Percentiles rank a stretch among this genome's conserved stretches.
These are phyloP conservation scores for Aspergillus leporis DNA, from an alignment of 495 filamentous ascomycete genomes.

Conservation along the genomic window DNA sequence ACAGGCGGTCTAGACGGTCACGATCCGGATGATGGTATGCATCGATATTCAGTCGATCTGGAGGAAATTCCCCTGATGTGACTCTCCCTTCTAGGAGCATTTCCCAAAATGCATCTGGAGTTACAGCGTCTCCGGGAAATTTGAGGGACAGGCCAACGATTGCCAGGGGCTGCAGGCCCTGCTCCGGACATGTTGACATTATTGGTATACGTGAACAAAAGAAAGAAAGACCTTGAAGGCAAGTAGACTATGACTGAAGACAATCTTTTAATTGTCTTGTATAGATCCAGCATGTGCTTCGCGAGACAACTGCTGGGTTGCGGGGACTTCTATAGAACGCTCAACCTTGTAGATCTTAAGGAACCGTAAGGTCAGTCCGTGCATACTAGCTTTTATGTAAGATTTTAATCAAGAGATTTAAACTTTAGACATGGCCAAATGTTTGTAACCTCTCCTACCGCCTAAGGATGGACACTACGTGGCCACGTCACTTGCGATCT, in stretches of 20 bases:
- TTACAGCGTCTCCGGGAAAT: conserved; percentile 52
- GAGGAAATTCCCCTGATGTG: conserved; percentile 51
- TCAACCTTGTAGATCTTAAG: not conserved
- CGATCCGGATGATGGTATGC: conserved; percentile 48
- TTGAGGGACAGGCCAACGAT: conserved; percentile 59
- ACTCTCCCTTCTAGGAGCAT: conserved; percentile 49
- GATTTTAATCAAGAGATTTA: not conserved
- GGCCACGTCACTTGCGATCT: not conserved
- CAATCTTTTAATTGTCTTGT: too few species aligned
- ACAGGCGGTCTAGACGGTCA: conserved; percentile 23
- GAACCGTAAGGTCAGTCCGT: too few species aligned
- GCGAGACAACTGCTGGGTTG: too few species aligned
- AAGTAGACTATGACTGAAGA: not conserved
- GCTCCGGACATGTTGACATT: not conserved
- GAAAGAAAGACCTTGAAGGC: not conserved
- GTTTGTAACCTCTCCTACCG: too few species aligned
- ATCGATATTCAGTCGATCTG: conserved; percentile 42
- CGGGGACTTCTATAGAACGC: not conserved
- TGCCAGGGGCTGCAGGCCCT: conserved; percentile 45
- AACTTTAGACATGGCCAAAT: not conserved
- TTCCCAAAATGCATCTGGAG: conserved; percentile 55
- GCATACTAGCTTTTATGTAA: too few species aligned
- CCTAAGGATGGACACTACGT: not conserved
- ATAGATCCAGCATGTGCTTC: too few species aligned
- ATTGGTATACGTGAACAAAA: not conserved